Evolutionary conservation across 2,329 filamentous ascomycete species (phyloP).

Genomic region (Cladophialophora immunda): DNA sequence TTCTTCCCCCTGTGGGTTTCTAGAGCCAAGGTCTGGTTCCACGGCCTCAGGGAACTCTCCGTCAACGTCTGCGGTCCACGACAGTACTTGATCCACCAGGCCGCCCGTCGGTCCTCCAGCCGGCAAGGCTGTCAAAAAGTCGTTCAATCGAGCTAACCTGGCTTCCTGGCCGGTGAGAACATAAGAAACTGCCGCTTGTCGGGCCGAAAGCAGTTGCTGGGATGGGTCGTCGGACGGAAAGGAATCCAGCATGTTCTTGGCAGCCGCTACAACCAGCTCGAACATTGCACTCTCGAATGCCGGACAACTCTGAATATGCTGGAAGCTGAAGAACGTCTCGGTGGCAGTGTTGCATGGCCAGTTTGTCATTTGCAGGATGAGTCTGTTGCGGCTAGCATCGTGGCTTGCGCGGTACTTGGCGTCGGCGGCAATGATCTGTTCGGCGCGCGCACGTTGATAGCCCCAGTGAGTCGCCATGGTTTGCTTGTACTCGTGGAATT

Average conservation of each 20-base stretch:
- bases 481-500: constrained; percentile 13
- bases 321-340: constrained; percentile 19
- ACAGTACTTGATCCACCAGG: constrained; percentile 10
- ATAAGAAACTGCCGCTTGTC: constrained; percentile 8
- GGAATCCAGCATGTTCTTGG: neutral
- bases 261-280: constrained; percentile 3
- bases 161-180: constrained; percentile 1
- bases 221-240: neutral
- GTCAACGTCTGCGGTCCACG: constrained; percentile 9
- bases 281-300: constrained; percentile 13
- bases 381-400: neutral
- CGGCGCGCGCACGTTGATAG: constrained; percentile 3
- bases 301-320: constrained; percentile 4
- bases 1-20: neutral
- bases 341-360: constrained; percentile 11
- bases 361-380: constrained; percentile 19
- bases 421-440: constrained; percentile 22
- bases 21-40: neutral
- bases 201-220: neutral
- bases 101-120: neutral
- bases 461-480: constrained; percentile 19
- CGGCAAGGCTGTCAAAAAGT: neutral
- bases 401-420: neutral
- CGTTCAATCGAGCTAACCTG: constrained; percentile 3
- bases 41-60: neutral